A percentile compares a stretch with the other conserved stretches of the same genome.
These are phyloP conservation scores for Chaetomium globosum DNA, from an alignment of 2,329 filamentous ascomycete genomes.

Conservation along the genomic window DNA sequence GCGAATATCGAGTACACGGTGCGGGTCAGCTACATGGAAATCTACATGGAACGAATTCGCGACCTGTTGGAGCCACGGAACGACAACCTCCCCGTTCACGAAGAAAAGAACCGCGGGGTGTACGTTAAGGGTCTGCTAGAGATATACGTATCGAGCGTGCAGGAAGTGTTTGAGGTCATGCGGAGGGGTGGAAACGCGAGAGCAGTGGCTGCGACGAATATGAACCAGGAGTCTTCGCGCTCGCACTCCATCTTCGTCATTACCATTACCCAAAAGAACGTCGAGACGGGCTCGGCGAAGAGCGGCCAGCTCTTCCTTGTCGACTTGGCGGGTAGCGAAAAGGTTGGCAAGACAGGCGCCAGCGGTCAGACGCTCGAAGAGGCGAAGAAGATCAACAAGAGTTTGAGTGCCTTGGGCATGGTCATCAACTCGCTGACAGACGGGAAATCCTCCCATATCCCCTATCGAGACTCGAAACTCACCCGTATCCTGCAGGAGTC, in stretches of 20 bases:
- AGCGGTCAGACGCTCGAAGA: constrained; percentile 97
- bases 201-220: constrained; percentile 95
- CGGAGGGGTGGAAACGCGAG: constrained; percentile 84
- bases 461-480: constrained; percentile 96
- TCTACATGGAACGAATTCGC: constrained; percentile 98
- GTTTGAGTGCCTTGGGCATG: constrained; percentile 95
- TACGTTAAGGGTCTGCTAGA: constrained; percentile 95
- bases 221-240: constrained; percentile 98
- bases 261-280: constrained; percentile 95
- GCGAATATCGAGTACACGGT: constrained; percentile 98
- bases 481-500: constrained; percentile 97
- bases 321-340: constrained; percentile 96
- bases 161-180: constrained; percentile 97
- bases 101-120: constrained; percentile 93
- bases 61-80: constrained; percentile 91
- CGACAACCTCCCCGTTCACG: constrained; percentile 95
- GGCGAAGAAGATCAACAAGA: constrained; percentile 99
- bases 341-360: constrained; percentile 97
- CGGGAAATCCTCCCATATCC: constrained; percentile 93
- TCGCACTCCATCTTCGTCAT: constrained; percentile 98
- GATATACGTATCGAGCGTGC: constrained; percentile 92
- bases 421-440: constrained; percentile 98
- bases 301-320: constrained; percentile 96
- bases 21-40: constrained; percentile 98
- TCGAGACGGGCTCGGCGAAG: constrained; percentile 93